A percentile compares a stretch with the other conserved stretches of the same genome.
Evolutionary conservation across 1,284 basidiomycete genomes (phyloP).

Genomic region (Ganoderma resinaceum): DNA sequence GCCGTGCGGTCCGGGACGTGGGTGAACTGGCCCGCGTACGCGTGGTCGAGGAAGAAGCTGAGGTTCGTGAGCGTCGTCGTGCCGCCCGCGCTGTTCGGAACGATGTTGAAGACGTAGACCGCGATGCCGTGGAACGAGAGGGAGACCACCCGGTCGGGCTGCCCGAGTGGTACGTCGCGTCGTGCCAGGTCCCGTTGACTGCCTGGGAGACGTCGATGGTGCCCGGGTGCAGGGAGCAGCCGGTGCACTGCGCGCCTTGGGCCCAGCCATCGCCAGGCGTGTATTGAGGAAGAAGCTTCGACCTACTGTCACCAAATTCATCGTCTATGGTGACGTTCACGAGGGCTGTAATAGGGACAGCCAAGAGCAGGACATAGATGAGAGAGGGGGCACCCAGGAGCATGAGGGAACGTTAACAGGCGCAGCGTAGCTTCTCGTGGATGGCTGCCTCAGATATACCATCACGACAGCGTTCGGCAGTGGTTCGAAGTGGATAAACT

Average conservation of each 20-base stretch:
- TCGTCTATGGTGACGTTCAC: conserved; percentile 25
- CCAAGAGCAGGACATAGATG: neutral
- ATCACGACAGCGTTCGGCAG: neutral
- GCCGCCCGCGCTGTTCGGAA: neutral
- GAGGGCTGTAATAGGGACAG: neutral
- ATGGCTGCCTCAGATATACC: neutral
- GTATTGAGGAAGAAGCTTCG: conserved; percentile 8
- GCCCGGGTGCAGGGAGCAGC: conserved; percentile 8
- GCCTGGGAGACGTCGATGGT: neutral
- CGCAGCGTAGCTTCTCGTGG: too few species aligned
- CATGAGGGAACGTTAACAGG: neutral
- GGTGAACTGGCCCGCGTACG: neutral
- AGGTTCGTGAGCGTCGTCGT: conserved; percentile 2
- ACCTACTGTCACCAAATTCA: conserved; percentile 12
- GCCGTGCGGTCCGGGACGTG: neutral
- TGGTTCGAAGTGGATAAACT: neutral
- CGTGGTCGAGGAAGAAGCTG: neutral
- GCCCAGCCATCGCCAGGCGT: conserved; percentile 11
- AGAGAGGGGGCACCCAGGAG: neutral
- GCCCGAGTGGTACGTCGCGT: conserved; percentile 14
- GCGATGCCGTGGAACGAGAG: conserved; percentile 16
- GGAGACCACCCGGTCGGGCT: neutral
- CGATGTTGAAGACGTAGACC: conserved; percentile 23
- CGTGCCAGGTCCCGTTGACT: conserved; percentile 21
- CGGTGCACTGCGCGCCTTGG: conserved; percentile 13